Conservation (phyloP, 208 protist genomes). For the Leishmania lainsoni region DNA sequence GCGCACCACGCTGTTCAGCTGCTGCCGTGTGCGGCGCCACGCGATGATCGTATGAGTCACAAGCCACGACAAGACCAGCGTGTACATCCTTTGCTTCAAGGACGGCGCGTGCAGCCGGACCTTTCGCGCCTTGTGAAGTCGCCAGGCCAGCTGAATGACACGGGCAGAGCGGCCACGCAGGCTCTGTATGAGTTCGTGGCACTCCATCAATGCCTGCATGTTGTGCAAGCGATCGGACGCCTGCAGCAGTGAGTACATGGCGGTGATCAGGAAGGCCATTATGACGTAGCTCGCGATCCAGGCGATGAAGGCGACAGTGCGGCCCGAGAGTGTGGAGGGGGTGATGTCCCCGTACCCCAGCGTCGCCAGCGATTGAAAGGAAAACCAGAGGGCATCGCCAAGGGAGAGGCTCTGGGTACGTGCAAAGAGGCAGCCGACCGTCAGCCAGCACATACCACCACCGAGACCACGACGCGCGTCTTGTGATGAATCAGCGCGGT, state of each 20-base stretch:
- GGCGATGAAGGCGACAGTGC: constrained; percentile 49
- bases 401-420: constrained; percentile 50
- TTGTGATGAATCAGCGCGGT: constrained; percentile 58
- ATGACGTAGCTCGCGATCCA: constrained; percentile 60
- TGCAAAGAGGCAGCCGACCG: constrained; percentile 53
- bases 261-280: constrained; percentile 32
- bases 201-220: constrained; percentile 54
- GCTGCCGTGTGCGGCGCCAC: constrained; percentile 48
- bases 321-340: constrained; percentile 48
- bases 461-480: constrained; percentile 26
- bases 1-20: constrained; percentile 34
- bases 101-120: constrained; percentile 16
- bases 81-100: constrained; percentile 33
- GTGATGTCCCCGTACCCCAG: constrained; percentile 83
- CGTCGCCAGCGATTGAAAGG: constrained; percentile 75
- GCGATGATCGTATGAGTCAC: constrained; percentile 48
- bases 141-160: constrained; percentile 61
- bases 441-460: constrained; percentile 47
- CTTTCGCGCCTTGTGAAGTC: constrained; percentile 41
- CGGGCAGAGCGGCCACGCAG: constrained; percentile 49
- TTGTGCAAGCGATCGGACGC: constrained; percentile 41
- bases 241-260: constrained; percentile 34
- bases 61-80: constrained; percentile 36
- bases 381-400: constrained; percentile 72
- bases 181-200: constrained; percentile 51